Conservation (phyloP, 2,329 filamentous ascomycete genomes). For the Drechslerella dactyloides region DNA sequence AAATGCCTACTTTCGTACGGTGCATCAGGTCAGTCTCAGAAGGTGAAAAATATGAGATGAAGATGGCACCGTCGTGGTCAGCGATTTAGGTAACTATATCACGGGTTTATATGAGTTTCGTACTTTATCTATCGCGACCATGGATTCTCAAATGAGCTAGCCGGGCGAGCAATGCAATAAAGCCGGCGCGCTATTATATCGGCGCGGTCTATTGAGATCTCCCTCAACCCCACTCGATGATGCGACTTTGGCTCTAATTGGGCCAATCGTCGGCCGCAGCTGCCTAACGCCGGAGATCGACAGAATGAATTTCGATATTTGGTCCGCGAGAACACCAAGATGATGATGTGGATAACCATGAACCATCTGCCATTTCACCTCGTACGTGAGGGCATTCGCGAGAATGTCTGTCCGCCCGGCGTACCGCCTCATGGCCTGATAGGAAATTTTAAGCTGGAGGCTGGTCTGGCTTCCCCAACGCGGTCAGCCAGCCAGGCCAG, state of each 20-base stretch:
- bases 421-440: not conserved
- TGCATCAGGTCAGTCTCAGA: constrained; percentile 1
- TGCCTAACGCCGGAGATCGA: constrained; percentile 26
- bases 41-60: not conserved
- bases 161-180: constrained; percentile 17
- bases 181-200: constrained; percentile 8
- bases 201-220: constrained; percentile 2
- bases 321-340: not conserved
- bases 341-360: constrained; percentile 4
- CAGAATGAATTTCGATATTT: constrained; percentile 13
- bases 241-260: constrained; percentile 12
- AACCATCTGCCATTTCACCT: not conserved
- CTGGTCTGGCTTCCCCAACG: not conserved
- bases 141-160: constrained; percentile 2
- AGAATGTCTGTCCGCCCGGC: not conserved
- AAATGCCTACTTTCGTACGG: not conserved
- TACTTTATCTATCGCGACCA: constrained; percentile 6
- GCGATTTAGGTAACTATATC: not conserved
- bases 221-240: constrained; percentile 13
- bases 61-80: not conserved
- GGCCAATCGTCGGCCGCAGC: constrained; percentile 1
- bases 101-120: not conserved
- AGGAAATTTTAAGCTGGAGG: constrained; percentile 1
- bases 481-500: too few species aligned
- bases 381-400: not conserved